A percentile compares a stretch with the other conserved stretches of the same genome.
phyloP scores from a whole-genome alignment of 106 monocot species.

The Allium cepa region DNA sequence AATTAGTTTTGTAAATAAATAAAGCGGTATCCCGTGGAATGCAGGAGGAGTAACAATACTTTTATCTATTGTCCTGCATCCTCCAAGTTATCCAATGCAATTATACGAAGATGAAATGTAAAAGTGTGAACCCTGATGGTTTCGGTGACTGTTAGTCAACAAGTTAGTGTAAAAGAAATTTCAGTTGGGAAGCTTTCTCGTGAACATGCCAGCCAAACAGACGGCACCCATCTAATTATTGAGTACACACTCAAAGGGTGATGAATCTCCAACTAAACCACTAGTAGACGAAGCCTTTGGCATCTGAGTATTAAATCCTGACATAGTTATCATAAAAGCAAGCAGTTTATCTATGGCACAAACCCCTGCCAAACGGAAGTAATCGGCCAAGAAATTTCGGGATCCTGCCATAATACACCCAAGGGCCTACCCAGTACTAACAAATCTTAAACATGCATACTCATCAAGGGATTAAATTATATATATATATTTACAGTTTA shows the following conservation, averaged over 20 bases:
- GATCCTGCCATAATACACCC: slow-evolving; percentile 81
- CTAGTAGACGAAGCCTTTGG: slow-evolving; percentile 86
- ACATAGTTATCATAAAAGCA: slow-evolving; percentile 37
- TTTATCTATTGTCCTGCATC: slow-evolving; percentile 61
- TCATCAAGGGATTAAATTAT: slow-evolving; percentile 48
- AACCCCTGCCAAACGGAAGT: slow-evolving; percentile 95
- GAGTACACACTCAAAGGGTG: slow-evolving; percentile 76
- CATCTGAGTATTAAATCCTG: slow-evolving; percentile 45
- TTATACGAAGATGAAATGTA: slow-evolving; percentile 62
- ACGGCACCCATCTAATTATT: slow-evolving; percentile 81
- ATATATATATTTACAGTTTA: slow-evolving; percentile 15
- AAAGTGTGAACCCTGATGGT: no score
- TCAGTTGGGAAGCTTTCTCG: slow-evolving; percentile 82
- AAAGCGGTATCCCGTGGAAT: no score
- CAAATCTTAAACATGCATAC: slow-evolving; percentile 33
- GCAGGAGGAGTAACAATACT: no score
- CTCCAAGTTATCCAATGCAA: slow-evolving; percentile 56
- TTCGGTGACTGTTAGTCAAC: no score
- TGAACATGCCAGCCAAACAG: slow-evolving; percentile 99
- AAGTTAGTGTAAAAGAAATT: no score
- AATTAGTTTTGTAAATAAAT: no score
- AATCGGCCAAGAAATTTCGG: slow-evolving; percentile 65
- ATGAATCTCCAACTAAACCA: slow-evolving; percentile 75
- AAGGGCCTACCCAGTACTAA: slow-evolving; percentile 65
- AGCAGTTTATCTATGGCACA: slow-evolving; percentile 82